Evolutionary conservation across 352 stramenopile genomes (phyloP), one percentile per base, ranked within the genome.

Genomic region (Globisporangium lucens): DNA sequence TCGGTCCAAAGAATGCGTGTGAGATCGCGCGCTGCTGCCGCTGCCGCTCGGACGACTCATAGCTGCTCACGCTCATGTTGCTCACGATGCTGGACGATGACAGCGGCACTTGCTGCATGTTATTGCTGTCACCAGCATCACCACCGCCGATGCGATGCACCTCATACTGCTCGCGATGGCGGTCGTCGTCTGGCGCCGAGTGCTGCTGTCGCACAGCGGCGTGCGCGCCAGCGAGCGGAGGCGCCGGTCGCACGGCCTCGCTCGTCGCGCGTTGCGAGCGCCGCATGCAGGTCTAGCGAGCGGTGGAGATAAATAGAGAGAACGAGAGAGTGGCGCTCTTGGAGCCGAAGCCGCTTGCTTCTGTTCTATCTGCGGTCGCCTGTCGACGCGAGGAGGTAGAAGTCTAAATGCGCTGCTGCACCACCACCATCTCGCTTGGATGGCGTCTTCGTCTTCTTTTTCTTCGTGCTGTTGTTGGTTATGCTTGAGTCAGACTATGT

Each of bases 41-140:
- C 51, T 78, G 73, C 13, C 80, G 78, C n/a, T 70, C 70, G 61
- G 69, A 76, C 67, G 73, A 87, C 59, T 80, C 74, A 73, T 78
- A 80, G 72, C 76, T 87, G 75, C 75, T 85, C 57, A 79, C 63
- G 63, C 78, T 89, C 20, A 75, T 65, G 53, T 87, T 87, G 62
- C 76, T 85, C 7, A 65, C 67, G 15, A 77, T 61, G 41, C 76
- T 87, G 56, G 75, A 77, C 57, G 60, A 35, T 20, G 60, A 29
- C 29, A 27, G 9, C 41, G 24, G 46, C 3, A 20, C 8, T 5
- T 35, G 24, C 8, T 36, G 33, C 22, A 10, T 22, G 57, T 9
- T 22, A 36, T 9, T 51, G 41, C 13, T 53, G 58, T 15, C 20
- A 51, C 17, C 52, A 17, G 0, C 49, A 35, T 2, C n/a, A 35